These are phyloP conservation scores for Pestalotiopsis sp. DNA, from an alignment of 2,329 filamentous ascomycete species.

Conservation along the genomic window DNA sequence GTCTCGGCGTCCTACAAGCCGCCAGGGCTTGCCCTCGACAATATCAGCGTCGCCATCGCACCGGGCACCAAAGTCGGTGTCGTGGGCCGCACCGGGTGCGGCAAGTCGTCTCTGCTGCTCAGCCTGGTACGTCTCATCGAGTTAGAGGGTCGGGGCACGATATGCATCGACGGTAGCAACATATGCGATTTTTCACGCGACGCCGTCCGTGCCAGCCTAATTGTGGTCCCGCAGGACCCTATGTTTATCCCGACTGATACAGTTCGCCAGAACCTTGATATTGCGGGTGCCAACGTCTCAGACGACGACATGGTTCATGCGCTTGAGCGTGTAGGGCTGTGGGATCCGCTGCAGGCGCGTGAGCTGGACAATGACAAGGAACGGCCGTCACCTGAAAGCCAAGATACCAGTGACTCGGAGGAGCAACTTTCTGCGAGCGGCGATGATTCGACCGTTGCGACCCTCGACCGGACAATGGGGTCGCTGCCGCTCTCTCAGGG, in stretches of 20 bases:
- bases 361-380: neutral
- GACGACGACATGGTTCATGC: conserved; percentile 11
- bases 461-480: conserved; percentile 17
- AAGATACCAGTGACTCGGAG: neutral
- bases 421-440: neutral
- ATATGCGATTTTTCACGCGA: conserved; percentile 39
- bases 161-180: conserved; percentile 42
- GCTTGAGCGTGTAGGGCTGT: conserved; percentile 23
- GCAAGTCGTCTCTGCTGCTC: conserved; percentile 48
- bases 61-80: conserved; percentile 46
- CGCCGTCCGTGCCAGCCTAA: conserved; percentile 39
- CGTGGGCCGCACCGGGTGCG: conserved; percentile 49
- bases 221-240: conserved; percentile 43
- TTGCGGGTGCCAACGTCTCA: neutral
- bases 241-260: conserved; percentile 16
- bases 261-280: conserved; percentile 3
- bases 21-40: conserved; percentile 35
- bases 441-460: conserved; percentile 19
- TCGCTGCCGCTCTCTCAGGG: conserved; percentile 12
- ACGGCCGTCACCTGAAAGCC: neutral
- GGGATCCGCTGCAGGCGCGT: conserved; percentile 19
- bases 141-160: conserved; percentile 33
- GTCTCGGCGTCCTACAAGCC: neutral
- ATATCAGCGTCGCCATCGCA: conserved; percentile 42
- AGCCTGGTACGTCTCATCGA: conserved; percentile 45